Base-by-base conservation (phyloP, 2,329 filamentous ascomycete species). In the Aphanoascus verrucosus region DNA sequence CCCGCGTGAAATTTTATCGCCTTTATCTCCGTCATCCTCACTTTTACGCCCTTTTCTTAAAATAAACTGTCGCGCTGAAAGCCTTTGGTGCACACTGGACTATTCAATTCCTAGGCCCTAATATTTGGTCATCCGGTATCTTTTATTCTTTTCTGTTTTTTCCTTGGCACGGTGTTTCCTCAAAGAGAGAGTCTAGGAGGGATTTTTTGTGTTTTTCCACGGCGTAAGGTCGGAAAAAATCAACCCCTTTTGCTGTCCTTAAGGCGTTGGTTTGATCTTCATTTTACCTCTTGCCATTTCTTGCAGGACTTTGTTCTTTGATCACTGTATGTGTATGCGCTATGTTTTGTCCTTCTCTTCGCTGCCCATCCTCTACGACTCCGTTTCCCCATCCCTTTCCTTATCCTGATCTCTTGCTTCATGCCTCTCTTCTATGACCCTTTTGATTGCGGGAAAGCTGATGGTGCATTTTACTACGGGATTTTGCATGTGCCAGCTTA, bases 61-160 rank as follows among this genome's bases (percentile, higher is more conserved):
- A 4, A 28, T 28, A 7, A 28, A 28, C 23, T 7, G 3, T 4
- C 23, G 23, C 23, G 23, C 23, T 28, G 23, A 28, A 28, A 7
- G 23, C 23, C 23, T 28, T 28, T 28, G 23, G 23, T n/a, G n/a
- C n/a, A n/a, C n/a, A n/a, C n/a, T n/a, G n/a, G n/a, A n/a, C n/a
- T n/a, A n/a, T n/a, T n/a, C n/a, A n/a, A n/a, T n/a, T n/a, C n/a
- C 23, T 28, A 3, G 37, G 15, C 19, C 17, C 58, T 53, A 59
- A 59, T 57, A 62, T 43, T 52, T 54, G 54, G 58, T 54, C 55
- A 49, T 55, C 49, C 51, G 50, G 56, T 60, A 53, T 4, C 7
- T 7, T 28, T 28, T 28, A 1, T 1, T 8, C 19, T 12, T 41
- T 41, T 8, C 19, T 12, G n/a, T 41, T 17, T 17, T 2, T 41